Conservation (phyloP, 352 stramenopile genomes). For the Phytophthora ohioensis region DNA sequence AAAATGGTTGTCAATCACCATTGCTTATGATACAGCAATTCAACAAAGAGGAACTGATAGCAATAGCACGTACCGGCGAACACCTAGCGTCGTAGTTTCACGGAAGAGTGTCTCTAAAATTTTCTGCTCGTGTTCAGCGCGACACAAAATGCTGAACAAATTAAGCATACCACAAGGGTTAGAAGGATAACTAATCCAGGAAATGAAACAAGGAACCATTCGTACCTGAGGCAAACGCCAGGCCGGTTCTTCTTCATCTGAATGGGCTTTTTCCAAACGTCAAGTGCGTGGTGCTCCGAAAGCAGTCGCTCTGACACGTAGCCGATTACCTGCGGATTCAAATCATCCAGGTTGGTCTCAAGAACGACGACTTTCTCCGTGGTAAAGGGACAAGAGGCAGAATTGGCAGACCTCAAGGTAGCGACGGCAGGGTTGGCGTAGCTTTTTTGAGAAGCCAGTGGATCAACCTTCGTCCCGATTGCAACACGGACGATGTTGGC, state of each 20-base stretch:
- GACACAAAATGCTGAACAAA: slow-evolving; percentile 75
- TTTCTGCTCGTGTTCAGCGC: slow-evolving; percentile 53
- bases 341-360: slow-evolving; percentile 93
- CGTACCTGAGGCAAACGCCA: slow-evolving; percentile 75
- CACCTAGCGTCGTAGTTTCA: slow-evolving; percentile 91
- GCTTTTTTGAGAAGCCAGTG: slow-evolving; percentile 37
- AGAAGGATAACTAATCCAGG: not conserved
- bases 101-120: slow-evolving; percentile 76
- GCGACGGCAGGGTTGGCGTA: slow-evolving; percentile 43
- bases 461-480: slow-evolving; percentile 70
- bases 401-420: slow-evolving; percentile 32
- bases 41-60: not conserved
- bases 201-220: not conserved
- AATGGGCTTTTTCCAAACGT: slow-evolving; percentile 91
- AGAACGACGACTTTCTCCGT: slow-evolving; percentile 77
- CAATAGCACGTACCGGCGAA: slow-evolving; percentile 68
- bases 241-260: slow-evolving; percentile 94
- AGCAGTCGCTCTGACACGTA: slow-evolving; percentile 83
- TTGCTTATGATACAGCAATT: too few relatives aligned
- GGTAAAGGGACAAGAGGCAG: slow-evolving; percentile 18
- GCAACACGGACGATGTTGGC: slow-evolving; percentile 93
- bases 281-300: slow-evolving; percentile 64
- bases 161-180: slow-evolving; percentile 2
- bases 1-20: not conserved
- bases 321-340: slow-evolving; percentile 87